phyloP scores from a whole-genome alignment of 306 rosid species.

The Rosa multiflora region DNA sequence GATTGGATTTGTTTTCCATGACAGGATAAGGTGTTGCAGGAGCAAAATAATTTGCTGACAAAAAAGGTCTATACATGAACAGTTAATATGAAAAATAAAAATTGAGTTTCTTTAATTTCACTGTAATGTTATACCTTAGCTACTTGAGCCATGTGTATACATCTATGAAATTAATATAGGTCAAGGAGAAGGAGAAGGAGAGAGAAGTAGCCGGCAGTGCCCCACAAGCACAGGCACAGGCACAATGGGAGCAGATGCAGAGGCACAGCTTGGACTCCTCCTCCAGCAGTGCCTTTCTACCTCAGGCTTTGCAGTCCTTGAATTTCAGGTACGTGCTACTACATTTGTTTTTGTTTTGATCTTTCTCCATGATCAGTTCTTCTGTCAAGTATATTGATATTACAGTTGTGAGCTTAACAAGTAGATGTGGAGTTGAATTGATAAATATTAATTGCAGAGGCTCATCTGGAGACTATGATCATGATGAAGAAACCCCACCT shows the following conservation, averaged over 20 bases:
- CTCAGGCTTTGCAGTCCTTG: conserved; percentile 44
- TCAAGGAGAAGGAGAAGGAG: conserved; percentile 78
- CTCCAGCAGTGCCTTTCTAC: conserved; percentile 21
- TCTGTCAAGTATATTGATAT: background rate
- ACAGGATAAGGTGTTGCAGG: conserved; percentile 74
- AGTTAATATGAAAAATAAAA: background rate
- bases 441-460: conserved; percentile 1
- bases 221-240: conserved; percentile 22
- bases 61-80: conserved; percentile 44
- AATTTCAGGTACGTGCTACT: conserved; percentile 38
- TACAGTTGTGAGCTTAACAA: background rate
- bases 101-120: background rate
- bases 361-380: background rate
- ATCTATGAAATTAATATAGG: conserved; percentile 25
- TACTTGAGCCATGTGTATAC: background rate
- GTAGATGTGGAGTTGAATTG: background rate
- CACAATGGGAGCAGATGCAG: conserved; percentile 26
- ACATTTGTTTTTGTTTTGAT: background rate
- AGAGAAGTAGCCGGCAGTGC: conserved; percentile 23
- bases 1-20: background rate
- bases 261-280: conserved; percentile 26
- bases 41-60: conserved; percentile 61
- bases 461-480: background rate
- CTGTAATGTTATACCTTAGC: background rate
- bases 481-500: background rate